phyloP scores from a whole-genome alignment of 2,329 filamentous ascomycete genomes.

The Penicillium sp. region DNA sequence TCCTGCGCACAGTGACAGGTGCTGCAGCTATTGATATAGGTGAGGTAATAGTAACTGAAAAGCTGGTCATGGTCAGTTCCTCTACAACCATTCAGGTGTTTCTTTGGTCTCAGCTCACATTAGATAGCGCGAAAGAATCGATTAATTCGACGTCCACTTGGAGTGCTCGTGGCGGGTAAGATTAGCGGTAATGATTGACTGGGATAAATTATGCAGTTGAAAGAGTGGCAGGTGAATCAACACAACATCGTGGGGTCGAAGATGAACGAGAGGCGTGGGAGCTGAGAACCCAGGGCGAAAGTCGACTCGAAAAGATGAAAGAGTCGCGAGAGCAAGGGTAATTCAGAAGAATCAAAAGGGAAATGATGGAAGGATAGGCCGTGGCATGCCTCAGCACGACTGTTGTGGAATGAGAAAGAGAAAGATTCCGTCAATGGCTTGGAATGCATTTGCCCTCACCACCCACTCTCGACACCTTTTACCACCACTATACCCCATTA shows the following conservation, averaged over 20 bases:
- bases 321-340: not conserved
- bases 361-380: not conserved
- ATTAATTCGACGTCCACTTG: not conserved
- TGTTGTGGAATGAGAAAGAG: constrained; percentile 17
- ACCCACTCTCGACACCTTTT: not conserved
- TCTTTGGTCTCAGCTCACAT: not conserved
- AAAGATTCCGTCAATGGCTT: constrained; percentile 1
- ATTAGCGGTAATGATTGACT: constrained; percentile 18
- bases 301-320: constrained; percentile 4
- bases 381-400: constrained; percentile 18
- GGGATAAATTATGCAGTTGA: constrained; percentile 4
- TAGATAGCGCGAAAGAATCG: not conserved
- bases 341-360: constrained; percentile 2
- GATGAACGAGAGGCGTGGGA: constrained; percentile 8
- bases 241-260: constrained; percentile 8
- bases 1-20: not conserved
- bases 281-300: constrained; percentile 8
- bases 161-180: not conserved
- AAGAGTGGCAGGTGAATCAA: constrained; percentile 16
- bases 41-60: not conserved
- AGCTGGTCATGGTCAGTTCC: constrained; percentile 2
- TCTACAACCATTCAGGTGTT: not conserved
- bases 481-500: not conserved
- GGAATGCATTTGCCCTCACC: constrained; percentile 1
- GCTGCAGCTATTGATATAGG: not conserved